phyloP scores from a whole-genome alignment of 1,284 basidiomycete genomes.

The Neonothopanus nambi region DNA sequence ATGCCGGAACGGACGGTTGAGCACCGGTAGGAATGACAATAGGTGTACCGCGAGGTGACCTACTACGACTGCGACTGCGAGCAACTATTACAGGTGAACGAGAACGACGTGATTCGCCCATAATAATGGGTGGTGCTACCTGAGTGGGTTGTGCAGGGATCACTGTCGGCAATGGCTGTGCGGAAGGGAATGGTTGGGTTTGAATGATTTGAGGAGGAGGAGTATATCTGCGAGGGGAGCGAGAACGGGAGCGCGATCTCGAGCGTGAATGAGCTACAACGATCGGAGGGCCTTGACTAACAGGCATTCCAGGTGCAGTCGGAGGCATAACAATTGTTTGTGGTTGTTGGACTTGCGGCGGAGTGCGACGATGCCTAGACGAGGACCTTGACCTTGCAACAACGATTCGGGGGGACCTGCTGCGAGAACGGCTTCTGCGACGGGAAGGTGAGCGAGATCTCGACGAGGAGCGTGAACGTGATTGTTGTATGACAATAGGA shows the following conservation, averaged over 20 bases:
- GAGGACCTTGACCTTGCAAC: not conserved
- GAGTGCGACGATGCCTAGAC: not conserved
- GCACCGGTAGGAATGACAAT: not conserved
- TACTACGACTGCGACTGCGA: constrained; percentile 7
- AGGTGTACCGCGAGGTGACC: constrained; percentile 1
- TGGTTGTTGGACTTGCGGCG: not conserved
- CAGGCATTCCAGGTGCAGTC: not conserved
- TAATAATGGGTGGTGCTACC: not conserved
- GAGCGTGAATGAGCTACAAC: not conserved
- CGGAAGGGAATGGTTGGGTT: not conserved
- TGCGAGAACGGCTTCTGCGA: not conserved
- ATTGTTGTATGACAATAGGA: not conserved
- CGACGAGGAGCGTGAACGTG: constrained; percentile 1
- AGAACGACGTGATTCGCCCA: constrained; percentile 2
- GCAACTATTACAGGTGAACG: constrained; percentile 2
- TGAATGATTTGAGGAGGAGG: constrained; percentile 6
- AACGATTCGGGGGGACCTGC: too few relatives aligned
- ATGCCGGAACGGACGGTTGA: not conserved
- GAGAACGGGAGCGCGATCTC: constrained; percentile 15
- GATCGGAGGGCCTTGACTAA: too few relatives aligned
- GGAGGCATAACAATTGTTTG: constrained; percentile 5
- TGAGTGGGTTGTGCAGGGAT: constrained; percentile 1
- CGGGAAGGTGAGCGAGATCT: constrained; percentile 15
- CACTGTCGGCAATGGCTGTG: not conserved
- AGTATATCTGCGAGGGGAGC: constrained; percentile 1